Percentiles rank a stretch among this genome's conserved stretches.
Evolutionary conservation across 192 early-diverging fungal species (phyloP).

Genomic region (Allomyces arbusculus): DNA sequence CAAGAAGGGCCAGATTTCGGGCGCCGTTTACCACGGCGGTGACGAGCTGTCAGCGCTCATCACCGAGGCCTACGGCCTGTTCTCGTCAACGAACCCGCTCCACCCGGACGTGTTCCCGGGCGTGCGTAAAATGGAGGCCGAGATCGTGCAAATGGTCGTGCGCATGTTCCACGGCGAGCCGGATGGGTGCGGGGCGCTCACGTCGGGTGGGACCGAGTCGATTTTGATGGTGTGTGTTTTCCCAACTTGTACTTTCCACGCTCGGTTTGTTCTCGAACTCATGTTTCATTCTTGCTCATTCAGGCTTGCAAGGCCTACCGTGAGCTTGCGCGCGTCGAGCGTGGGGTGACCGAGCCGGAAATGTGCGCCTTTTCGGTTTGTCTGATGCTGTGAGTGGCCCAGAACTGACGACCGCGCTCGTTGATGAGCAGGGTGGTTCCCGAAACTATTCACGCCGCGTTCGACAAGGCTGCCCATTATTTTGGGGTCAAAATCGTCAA

Average conservation of each 20-base stretch:
- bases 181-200: slow-evolving; percentile 64
- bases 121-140: slow-evolving; percentile 85
- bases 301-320: slow-evolving; percentile 72
- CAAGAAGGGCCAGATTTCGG: slow-evolving; percentile 68
- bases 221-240: slow-evolving; percentile 44
- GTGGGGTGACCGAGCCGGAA: slow-evolving; percentile 72
- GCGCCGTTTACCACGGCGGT: slow-evolving; percentile 85
- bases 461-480: slow-evolving; percentile 84
- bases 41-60: slow-evolving; percentile 51
- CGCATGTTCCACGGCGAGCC: slow-evolving; percentile 59
- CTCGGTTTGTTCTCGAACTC: too few relatives aligned
- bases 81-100: slow-evolving; percentile 67
- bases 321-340: slow-evolving; percentile 53
- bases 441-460: slow-evolving; percentile 82
- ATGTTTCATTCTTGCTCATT: too few relatives aligned
- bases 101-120: slow-evolving; percentile 93
- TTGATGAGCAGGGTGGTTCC: slow-evolving; percentile 48
- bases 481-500: slow-evolving; percentile 74
- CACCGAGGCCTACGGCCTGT: slow-evolving; percentile 63
- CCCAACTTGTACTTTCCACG: background rate
- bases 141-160: slow-evolving; percentile 80
- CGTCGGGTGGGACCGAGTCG: slow-evolving; percentile 84
- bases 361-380: slow-evolving; percentile 35
- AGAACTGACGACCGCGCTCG: background rate
- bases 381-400: background rate